Base-by-base conservation (phyloP, 257 asterid genomes). In the Cruciata laevipes region DNA sequence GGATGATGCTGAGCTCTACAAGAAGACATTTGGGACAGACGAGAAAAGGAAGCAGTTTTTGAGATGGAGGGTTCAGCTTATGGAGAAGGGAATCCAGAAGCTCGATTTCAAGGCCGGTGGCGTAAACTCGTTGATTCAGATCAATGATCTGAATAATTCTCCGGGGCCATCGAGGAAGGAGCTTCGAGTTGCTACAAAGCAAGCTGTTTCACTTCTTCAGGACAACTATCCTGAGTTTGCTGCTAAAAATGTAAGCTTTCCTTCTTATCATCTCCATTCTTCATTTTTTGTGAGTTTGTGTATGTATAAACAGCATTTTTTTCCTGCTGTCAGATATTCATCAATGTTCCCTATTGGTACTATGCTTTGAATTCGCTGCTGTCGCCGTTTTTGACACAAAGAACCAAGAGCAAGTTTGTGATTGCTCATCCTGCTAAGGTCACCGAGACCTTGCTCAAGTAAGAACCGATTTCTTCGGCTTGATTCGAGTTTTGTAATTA, bases 141-240 rank as follows among this genome's bases (percentile, higher is more conserved):
- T 89, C 32, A 87, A 87, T 42, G 96, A 89, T 75, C 86, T 89
- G 38, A 80, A 78, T 69, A 87, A 85, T 27, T 87, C 89, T 10
- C 83, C 85, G 0, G 87, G 89, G 16, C 80, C 85, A 16, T 73
- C 96, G 10, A 89, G 76, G 83, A 87, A 87, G 77, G 95, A 85
- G 44, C 87, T 87, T n/a, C 79, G 96, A 4, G 81, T 75, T 49
- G 89, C 89, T 0, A 77, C 82, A 5, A 81, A 85, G 68, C 86
- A 84, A 65, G 89, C 86, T 7, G 89, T 89, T 65, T 77, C 83
- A 0, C 77, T 87, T 72, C 95, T 89, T 37, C 96, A 89, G 75
- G 95, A 89, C 66, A 89, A 89, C 33, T 89, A 89, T 71, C 96
- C 96, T 0, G 96, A 89, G 78, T 87, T 89, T 27, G 90, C 82